These are phyloP conservation scores for Gossypium stocksii DNA, from an alignment of 345 rosid species.

Conservation along the genomic window DNA sequence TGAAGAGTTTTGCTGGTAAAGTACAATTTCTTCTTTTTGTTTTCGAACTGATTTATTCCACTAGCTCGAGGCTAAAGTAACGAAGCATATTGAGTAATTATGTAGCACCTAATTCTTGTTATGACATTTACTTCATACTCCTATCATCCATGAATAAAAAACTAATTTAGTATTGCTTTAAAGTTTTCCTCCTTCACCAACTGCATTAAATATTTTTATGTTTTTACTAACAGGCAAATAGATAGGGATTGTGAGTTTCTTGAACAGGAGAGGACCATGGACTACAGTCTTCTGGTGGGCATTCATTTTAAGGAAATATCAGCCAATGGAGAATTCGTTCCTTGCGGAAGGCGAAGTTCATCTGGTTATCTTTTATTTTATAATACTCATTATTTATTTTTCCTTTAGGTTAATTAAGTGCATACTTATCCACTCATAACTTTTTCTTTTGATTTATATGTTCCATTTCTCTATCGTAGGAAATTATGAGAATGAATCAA, in stretches of 20 bases:
- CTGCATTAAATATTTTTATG: not conserved
- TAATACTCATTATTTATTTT: not conserved
- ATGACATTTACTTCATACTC: not conserved
- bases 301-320: constrained; percentile 80
- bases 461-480: constrained; percentile 16
- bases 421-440: too few relatives aligned
- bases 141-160: not conserved
- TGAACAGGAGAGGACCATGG: constrained; percentile 95
- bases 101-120: not conserved
- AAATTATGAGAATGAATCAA: constrained; percentile 29
- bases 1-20: constrained; percentile 70
- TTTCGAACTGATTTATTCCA: not conserved
- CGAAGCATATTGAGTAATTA: not conserved
- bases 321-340: constrained; percentile 57
- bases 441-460: not conserved
- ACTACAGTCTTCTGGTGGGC: constrained; percentile 89
- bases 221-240: constrained; percentile 51
- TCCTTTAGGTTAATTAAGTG: not conserved
- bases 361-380: constrained; percentile 28
- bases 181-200: not conserved
- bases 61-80: not conserved
- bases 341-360: constrained; percentile 48
- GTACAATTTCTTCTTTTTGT: not conserved
- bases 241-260: constrained; percentile 91
- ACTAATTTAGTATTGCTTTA: not conserved